Evolutionary conservation across 2,329 filamentous ascomycete genomes (phyloP), one percentile per base, ranked within the genome.

Genomic region (Aspergillus sp.): DNA sequence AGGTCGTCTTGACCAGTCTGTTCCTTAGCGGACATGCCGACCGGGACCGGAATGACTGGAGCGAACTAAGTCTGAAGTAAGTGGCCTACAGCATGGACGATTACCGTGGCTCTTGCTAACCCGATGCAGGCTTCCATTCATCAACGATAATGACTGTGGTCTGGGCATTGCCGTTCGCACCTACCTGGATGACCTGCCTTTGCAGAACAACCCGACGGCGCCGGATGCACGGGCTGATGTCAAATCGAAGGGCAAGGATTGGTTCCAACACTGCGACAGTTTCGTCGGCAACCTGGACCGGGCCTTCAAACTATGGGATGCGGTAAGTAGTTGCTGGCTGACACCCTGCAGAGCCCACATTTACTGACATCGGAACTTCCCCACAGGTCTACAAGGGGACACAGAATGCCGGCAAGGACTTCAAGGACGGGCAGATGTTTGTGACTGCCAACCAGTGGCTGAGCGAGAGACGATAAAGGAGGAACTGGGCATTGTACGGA

Each of bases 11-110:
- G 20, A 88, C 88, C 6, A 89, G 90, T 31, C 86, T 96, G 80
- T 88, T 97, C 66, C 82, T 97, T 69, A 88, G 88, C 67, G 91
- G 88, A 6, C 91, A 96, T 69, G 90, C 88, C 20, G 84, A 90
- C 59, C 86, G 93, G 45, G 85, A 89, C 59, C 82, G 87, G 57
- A 80, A 84, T 12, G 88, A 91, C 70, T 84, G 86, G 73, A 78
- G 87, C 56, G 84, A 89, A 51, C 82, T 98, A 59, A 88, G 88
- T 65, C 84, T 90, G 65, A 85, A 85, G 91, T 94, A 82, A 71
- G 85, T 52, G 16, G 22, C 45, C 11, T 16, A 29, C 32, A 10
- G 14, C 12, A 24, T 11, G 16, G 50, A 54, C 26, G 6, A 20
- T 32, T 26, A 36, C 42, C 24, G 11, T 47, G 45, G 20, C 18